Evolutionary conservation across 805 yeast genomes (phyloP).

Genomic region (Saccharomycopsis capsularis): DNA sequence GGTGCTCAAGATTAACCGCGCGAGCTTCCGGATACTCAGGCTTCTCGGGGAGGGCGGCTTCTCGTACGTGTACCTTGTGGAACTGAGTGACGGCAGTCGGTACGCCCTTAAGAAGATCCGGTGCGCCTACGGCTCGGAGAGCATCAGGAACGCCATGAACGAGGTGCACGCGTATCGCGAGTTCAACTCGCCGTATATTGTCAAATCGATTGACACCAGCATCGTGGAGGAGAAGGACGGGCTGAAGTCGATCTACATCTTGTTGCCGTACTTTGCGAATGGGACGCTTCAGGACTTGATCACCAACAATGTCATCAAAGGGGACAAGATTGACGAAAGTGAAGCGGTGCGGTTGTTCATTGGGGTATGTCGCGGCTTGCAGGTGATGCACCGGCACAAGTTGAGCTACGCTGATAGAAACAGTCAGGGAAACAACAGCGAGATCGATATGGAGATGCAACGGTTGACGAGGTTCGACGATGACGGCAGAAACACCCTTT

Average conservation of each 20-base stretch:
- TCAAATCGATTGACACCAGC: slow-evolving; percentile 62
- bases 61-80: slow-evolving; percentile 77
- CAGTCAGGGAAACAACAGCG: background rate
- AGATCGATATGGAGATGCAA: slow-evolving; percentile 7
- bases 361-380: slow-evolving; percentile 69
- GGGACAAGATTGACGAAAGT: slow-evolving; percentile 45
- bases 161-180: slow-evolving; percentile 73
- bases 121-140: slow-evolving; percentile 80
- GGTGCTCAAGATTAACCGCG: slow-evolving; percentile 49
- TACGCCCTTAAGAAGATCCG: slow-evolving; percentile 81
- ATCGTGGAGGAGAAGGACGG: slow-evolving; percentile 74
- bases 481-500: background rate
- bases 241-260: slow-evolving; percentile 65
- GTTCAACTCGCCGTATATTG: slow-evolving; percentile 61
- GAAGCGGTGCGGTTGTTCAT: slow-evolving; percentile 57
- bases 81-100: slow-evolving; percentile 35
- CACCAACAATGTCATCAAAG: slow-evolving; percentile 52
- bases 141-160: slow-evolving; percentile 63
- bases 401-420: slow-evolving; percentile 9
- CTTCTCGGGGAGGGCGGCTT: slow-evolving; percentile 90
- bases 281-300: slow-evolving; percentile 82
- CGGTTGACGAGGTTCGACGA: slow-evolving; percentile 7
- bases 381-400: slow-evolving; percentile 65
- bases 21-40: slow-evolving; percentile 53
- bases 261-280: slow-evolving; percentile 67